Percentiles rank a stretch among this genome's conserved stretches.
These are phyloP conservation scores for Punica granatum DNA, from an alignment of 345 rosid species.

Conservation along the genomic window DNA sequence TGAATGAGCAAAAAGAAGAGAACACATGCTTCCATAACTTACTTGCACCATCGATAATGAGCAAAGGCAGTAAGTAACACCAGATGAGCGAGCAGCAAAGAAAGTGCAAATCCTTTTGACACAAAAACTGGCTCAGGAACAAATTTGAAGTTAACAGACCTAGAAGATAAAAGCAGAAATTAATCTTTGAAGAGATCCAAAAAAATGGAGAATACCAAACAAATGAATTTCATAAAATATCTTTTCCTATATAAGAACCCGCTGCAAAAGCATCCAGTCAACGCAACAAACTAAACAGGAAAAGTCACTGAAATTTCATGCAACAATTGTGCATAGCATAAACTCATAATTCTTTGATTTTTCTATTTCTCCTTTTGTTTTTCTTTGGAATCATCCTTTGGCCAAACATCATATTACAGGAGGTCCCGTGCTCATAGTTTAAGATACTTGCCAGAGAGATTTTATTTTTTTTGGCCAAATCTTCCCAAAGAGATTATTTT, in stretches of 20 bases:
- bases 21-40: constrained; percentile 24
- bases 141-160: constrained; percentile 99
- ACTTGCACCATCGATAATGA: constrained; percentile 95
- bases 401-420: not conserved
- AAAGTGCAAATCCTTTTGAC: constrained; percentile 75
- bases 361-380: not conserved
- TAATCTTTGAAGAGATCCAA: constrained; percentile 10
- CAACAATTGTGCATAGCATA: not conserved
- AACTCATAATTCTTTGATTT: not conserved
- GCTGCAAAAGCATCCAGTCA: not conserved
- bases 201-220: not conserved
- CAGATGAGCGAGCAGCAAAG: constrained; percentile 72
- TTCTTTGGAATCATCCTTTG: not conserved
- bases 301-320: not conserved
- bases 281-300: not conserved
- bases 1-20: not conserved
- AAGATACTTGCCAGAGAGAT: too few species aligned
- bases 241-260: not conserved
- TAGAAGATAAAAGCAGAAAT: constrained; percentile 23
- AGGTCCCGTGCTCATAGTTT: not conserved
- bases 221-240: not conserved
- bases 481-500: not conserved
- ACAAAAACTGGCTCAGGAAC: constrained; percentile 78
- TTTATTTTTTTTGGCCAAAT: too few species aligned
- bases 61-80: constrained; percentile 54